phyloP scores from a whole-genome alignment of 176 grass and related monocot species.

The Cenchrus fungigraminus region DNA sequence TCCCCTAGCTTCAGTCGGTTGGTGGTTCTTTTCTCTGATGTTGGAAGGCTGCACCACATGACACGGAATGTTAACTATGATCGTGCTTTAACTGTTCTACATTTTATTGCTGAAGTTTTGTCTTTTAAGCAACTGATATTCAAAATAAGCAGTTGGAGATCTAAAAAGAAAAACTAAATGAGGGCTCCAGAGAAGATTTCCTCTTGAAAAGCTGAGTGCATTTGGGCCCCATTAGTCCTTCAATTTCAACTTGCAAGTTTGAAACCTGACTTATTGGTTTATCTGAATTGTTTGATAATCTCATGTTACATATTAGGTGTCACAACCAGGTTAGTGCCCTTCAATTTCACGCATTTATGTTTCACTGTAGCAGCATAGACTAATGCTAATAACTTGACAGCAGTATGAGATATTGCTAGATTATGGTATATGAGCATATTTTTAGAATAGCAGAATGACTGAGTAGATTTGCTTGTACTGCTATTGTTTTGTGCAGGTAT shows the following conservation, averaged over 20 bases:
- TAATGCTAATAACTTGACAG: neutral
- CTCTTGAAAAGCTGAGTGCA: neutral
- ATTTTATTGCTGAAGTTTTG: slow-evolving; percentile 34
- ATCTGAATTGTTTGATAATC: neutral
- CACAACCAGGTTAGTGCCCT: slow-evolving; percentile 16
- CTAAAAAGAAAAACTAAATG: no score
- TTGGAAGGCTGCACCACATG: slow-evolving; percentile 25
- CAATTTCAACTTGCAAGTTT: neutral
- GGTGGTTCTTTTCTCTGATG: slow-evolving; percentile 29
- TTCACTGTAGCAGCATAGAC: slow-evolving; percentile 1
- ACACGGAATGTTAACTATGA: slow-evolving; percentile 18
- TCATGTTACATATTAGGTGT: slow-evolving; percentile 27
- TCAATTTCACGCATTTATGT: slow-evolving; percentile 23
- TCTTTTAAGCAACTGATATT: slow-evolving; percentile 40
- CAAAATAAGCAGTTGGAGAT: neutral
- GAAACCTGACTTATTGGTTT: slow-evolving; percentile 11
- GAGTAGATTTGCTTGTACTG: neutral
- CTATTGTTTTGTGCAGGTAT: no score
- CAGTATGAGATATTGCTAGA: neutral
- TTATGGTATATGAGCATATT: slow-evolving; percentile 10
- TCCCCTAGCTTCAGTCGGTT: slow-evolving; percentile 21
- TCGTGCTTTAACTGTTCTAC: slow-evolving; percentile 30
- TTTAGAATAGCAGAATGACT: neutral
- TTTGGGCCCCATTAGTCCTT: slow-evolving; percentile 13
- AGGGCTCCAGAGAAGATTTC: neutral